Conservation (phyloP, 2,329 filamentous ascomycete species). For the Colletotrichum trifolii region DNA sequence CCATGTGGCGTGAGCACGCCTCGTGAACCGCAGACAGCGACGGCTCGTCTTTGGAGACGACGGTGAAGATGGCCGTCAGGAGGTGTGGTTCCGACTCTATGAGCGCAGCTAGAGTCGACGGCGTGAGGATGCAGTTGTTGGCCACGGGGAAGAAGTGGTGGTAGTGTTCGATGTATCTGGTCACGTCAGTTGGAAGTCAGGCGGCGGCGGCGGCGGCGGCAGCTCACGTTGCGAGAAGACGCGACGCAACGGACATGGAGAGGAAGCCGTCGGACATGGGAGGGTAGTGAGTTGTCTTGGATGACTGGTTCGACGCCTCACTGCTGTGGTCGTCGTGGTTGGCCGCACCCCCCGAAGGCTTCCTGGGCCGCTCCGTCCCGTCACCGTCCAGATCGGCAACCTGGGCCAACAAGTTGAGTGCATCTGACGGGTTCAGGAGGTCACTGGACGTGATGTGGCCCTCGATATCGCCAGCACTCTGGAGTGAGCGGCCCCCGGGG, state of each 20-base stretch:
- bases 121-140: constrained; percentile 67
- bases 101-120: constrained; percentile 65
- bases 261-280: constrained; percentile 46
- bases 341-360: constrained; percentile 26
- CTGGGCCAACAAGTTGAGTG: constrained; percentile 53
- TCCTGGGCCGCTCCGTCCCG: constrained; percentile 6
- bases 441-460: constrained; percentile 54
- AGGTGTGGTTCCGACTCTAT: constrained; percentile 69
- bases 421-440: constrained; percentile 54
- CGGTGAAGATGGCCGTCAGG: constrained; percentile 75
- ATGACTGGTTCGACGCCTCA: constrained; percentile 9
- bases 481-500: constrained; percentile 33
- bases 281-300: constrained; percentile 41
- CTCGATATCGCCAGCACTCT: constrained; percentile 43
- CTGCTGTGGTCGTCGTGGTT: constrained; percentile 30
- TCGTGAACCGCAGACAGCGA: constrained; percentile 72
- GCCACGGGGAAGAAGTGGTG: constrained; percentile 78
- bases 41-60: constrained; percentile 77
- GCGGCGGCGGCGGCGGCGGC: constrained; percentile 31
- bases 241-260: constrained; percentile 38
- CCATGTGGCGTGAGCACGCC: constrained; percentile 76
- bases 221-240: constrained; percentile 32
- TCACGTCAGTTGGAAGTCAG: constrained; percentile 39
- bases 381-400: constrained; percentile 51
- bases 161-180: constrained; percentile 72